These are phyloP conservation scores for Kalmanozyma brasiliensis DNA, from an alignment of 1,284 basidiomycete genomes.

Conservation along the genomic window DNA sequence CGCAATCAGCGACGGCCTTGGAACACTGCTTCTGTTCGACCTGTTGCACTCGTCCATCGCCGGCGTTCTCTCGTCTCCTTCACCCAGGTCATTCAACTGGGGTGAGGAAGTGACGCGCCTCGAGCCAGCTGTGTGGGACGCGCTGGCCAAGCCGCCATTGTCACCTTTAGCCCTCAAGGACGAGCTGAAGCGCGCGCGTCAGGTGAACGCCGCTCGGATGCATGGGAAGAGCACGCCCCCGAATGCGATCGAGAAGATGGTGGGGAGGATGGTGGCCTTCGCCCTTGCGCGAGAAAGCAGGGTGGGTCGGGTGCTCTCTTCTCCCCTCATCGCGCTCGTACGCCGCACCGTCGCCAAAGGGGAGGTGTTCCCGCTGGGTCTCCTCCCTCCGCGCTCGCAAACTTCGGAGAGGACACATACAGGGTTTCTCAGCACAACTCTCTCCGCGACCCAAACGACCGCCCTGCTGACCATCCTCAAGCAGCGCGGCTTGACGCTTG, in stretches of 20 bases:
- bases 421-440: conserved; percentile 2
- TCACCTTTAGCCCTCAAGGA: conserved; percentile 9
- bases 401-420: too few species aligned
- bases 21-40: conserved; percentile 23
- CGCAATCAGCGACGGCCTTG: conserved; percentile 28
- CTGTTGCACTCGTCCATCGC: conserved; percentile 20
- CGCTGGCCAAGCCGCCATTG: conserved; percentile 11
- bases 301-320: conserved; percentile 9
- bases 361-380: conserved; percentile 34
- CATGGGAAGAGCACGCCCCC: conserved; percentile 28
- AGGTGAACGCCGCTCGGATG: conserved; percentile 26
- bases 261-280: conserved; percentile 8
- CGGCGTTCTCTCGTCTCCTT: conserved; percentile 8
- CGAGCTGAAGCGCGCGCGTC: conserved; percentile 18
- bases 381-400: too few species aligned
- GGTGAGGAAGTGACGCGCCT: conserved; percentile 26
- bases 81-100: background rate
- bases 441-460: conserved; percentile 5
- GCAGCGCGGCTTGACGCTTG: conserved; percentile 18
- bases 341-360: conserved; percentile 31
- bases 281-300: conserved; percentile 2
- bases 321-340: conserved; percentile 20
- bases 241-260: conserved; percentile 17
- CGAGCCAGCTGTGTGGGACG: conserved; percentile 28
- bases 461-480: conserved; percentile 15